phyloP scores from a whole-genome alignment of 345 rosid genomes.

The Combretum micranthum region DNA sequence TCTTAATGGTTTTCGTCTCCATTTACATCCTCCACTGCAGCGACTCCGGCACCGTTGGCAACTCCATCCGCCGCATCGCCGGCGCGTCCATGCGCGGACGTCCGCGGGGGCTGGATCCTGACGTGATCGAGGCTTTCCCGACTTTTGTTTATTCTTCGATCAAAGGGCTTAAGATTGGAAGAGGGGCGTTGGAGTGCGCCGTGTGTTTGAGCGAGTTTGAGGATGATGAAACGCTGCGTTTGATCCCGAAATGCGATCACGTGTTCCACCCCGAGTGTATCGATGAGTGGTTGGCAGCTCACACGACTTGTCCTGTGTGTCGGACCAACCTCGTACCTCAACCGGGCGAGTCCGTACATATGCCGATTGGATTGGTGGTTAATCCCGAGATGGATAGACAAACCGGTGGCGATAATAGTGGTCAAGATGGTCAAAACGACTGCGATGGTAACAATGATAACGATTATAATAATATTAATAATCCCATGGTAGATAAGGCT shows the following conservation, averaged over 20 bases:
- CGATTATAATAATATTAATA: too few species aligned
- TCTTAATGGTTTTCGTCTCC: constrained; percentile 63
- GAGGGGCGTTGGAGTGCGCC: constrained; percentile 76
- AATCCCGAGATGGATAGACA: too few species aligned
- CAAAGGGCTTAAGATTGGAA: constrained; percentile 62
- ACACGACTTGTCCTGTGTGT: constrained; percentile 93
- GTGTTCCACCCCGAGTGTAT: constrained; percentile 91
- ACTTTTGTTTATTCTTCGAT: constrained; percentile 69
- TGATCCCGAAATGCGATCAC: constrained; percentile 83
- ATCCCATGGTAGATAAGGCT: too few species aligned
- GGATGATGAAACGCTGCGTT: constrained; percentile 81
- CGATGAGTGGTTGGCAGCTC: constrained; percentile 71
- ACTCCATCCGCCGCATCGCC: neutral
- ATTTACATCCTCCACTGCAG: constrained; percentile 70
- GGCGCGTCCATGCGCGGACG: constrained; percentile 10
- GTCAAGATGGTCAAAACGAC: too few species aligned
- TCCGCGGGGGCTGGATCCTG: constrained; percentile 43
- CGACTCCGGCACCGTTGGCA: constrained; percentile 14
- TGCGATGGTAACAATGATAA: too few species aligned
- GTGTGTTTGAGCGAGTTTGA: constrained; percentile 80
- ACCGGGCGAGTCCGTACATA: constrained; percentile 21
- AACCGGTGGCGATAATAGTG: too few species aligned
- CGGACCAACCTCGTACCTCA: constrained; percentile 57
- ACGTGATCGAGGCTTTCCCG: constrained; percentile 58
- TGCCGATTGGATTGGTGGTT: neutral